Base-by-base conservation (phyloP, 1,139 yeast species). In the Nadsonia starkeyi-henricii region DNA sequence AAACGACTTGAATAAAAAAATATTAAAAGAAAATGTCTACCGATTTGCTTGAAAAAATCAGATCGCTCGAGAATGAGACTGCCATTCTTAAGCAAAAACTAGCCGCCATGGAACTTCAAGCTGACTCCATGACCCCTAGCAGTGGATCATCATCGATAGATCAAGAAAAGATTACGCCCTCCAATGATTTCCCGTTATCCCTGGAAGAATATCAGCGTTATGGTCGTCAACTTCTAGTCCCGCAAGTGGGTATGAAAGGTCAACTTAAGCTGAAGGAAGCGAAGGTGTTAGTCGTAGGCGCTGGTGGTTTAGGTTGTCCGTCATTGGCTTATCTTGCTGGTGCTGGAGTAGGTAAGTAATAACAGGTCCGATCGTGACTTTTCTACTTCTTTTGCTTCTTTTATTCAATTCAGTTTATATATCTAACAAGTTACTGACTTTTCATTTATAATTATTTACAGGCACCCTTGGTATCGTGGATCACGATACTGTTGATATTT, bases 221-320 rank as follows among this genome's bases (percentile, higher is more conserved):
- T 64, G 98, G 99, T 2, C 74, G 99, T 51, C 98, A 93, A 62
- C 82, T 93, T 89, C 79, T 89, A 41, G 96, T 91, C 1, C 93
- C 95, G 0, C 79, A 75, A 50, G 68, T 83, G 53, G 88, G 89
- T 0, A 63, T 80, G 9, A 49, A 58, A 1, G 71, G 79, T 2
- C 98, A 93, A 61, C 52, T 72, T 3, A 68, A 65, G 45, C 66
- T 93, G 46, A 80, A 79, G 56, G 55, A 62, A 0, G 54, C 91
- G 1, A 74, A 69, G 45, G 74, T 88, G 0, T 65, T 91, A 33
- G 91, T 93, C 0, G 73, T 93, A 8, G 99, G 99, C 1, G 96
- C 96, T 0, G 99, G 98, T 13, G 99, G 99, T 0, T 71, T 93
- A 12, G 98, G 98, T 0, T 83, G 95, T 55, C 97, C 98, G 0